Conservation (phyloP, 2,329 filamentous ascomycete species). For the Penicillium sp. region DNA sequence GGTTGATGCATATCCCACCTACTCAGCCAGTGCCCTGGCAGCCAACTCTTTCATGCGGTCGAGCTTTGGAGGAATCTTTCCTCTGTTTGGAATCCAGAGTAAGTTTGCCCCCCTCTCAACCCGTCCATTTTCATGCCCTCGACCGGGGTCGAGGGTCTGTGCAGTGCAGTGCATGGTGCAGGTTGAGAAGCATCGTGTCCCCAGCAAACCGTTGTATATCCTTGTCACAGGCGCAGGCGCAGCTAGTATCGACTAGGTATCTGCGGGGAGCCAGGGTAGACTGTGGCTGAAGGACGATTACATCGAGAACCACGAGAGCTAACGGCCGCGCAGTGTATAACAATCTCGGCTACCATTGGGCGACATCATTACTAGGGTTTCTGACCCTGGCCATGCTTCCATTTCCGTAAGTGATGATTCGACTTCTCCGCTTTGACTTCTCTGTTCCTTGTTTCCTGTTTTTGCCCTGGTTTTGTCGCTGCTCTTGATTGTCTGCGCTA, state of each 20-base stretch:
- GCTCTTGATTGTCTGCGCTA: slow-evolving; percentile 6
- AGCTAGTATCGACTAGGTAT: not conserved
- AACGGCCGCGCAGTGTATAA: slow-evolving; percentile 48
- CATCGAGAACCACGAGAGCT: slow-evolving; percentile 16
- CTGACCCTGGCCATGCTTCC: slow-evolving; percentile 50
- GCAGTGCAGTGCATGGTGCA: slow-evolving; percentile 20
- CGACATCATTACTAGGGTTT: slow-evolving; percentile 49
- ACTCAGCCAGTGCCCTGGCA: slow-evolving; percentile 68
- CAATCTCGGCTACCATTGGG: slow-evolving; percentile 52
- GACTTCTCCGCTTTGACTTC: not conserved
- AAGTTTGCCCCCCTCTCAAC: slow-evolving; percentile 26
- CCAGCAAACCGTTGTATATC: slow-evolving; percentile 9
- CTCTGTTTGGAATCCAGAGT: slow-evolving; percentile 58
- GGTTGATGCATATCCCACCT: slow-evolving; percentile 62
- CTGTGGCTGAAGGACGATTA: not conserved
- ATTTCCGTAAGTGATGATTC: slow-evolving; percentile 47
- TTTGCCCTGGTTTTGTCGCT: not conserved
- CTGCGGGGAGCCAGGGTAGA: not conserved
- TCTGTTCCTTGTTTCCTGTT: slow-evolving; percentile 3
- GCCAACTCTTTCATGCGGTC: slow-evolving; percentile 82
- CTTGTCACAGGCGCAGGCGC: not conserved
- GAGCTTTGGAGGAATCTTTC: slow-evolving; percentile 75
- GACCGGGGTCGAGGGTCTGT: slow-evolving; percentile 8
- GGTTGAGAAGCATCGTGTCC: slow-evolving; percentile 11
- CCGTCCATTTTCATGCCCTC: not conserved